These are phyloP conservation scores for Ceratocystis huliohia DNA, from an alignment of 2,329 filamentous ascomycete genomes.

Conservation along the genomic window DNA sequence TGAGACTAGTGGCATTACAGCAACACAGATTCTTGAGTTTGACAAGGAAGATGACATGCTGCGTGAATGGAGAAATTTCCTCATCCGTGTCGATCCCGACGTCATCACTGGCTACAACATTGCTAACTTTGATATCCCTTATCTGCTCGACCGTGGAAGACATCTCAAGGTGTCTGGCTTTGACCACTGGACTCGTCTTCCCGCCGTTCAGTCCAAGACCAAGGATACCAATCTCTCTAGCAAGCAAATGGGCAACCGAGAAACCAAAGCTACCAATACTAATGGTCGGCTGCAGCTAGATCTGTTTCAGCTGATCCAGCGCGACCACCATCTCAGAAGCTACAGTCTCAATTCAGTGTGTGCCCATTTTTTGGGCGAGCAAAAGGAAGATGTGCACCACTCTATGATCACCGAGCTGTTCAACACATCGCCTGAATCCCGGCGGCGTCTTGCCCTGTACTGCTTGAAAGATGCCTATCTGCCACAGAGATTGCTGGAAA, in stretches of 20 bases:
- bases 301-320: conserved; percentile 83
- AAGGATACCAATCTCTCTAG: conserved; percentile 83
- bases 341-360: conserved; percentile 96
- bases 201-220: conserved; percentile 53
- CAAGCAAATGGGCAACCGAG: conserved; percentile 95
- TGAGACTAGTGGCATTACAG: conserved; percentile 83
- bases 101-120: conserved; percentile 99
- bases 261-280: conserved; percentile 88
- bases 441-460: conserved; percentile 83
- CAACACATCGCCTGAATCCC: conserved; percentile 88
- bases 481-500: conserved; percentile 88
- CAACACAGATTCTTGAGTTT: conserved; percentile 81
- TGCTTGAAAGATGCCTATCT: conserved; percentile 96
- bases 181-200: conserved; percentile 75
- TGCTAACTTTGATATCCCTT: conserved; percentile 95
- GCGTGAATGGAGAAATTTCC: conserved; percentile 79
- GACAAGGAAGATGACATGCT: conserved; percentile 77
- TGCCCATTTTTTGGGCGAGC: conserved; percentile 86
- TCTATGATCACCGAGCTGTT: conserved; percentile 98
- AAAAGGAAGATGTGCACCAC: conserved; percentile 97
- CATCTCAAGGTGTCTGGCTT: conserved; percentile 71
- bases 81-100: conserved; percentile 84
- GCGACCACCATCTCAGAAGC: conserved; percentile 88
- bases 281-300: conserved; percentile 89
- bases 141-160: conserved; percentile 75